A percentile compares a stretch with the other conserved stretches of the same genome.
These are phyloP conservation scores for Musa schizocarpa DNA, from an alignment of 176 grass and related monocot species.

Conservation along the genomic window DNA sequence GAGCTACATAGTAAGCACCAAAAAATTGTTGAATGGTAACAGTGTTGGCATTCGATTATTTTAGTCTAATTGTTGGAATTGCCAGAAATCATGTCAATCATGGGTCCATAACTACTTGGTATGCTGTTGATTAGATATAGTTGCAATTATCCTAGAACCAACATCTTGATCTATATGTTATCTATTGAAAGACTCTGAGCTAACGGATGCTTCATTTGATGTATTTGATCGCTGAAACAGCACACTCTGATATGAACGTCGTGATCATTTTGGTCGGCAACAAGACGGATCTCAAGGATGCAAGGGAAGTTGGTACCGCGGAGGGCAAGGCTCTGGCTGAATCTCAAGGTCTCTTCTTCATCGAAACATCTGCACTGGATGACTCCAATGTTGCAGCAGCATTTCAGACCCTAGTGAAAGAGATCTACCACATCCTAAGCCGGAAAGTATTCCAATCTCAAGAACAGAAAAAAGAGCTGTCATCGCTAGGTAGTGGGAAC, in stretches of 20 bases:
- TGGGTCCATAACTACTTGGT: too few relatives aligned
- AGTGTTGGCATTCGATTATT: background rate
- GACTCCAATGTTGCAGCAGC: background rate
- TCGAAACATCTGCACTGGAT: slow-evolving; percentile 3
- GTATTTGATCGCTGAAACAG: background rate
- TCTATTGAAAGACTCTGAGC: too few relatives aligned
- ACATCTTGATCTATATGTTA: too few relatives aligned
- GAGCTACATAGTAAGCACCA: slow-evolving; percentile 10
- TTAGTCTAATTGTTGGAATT: too few relatives aligned
- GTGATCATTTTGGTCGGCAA: slow-evolving; percentile 12
- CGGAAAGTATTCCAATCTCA: slow-evolving; percentile 5
- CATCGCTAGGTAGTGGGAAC: slow-evolving; percentile 1
- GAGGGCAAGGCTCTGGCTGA: slow-evolving; percentile 1
- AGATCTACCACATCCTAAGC: slow-evolving; percentile 3
- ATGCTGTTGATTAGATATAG: too few relatives aligned
- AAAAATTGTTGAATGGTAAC: background rate
- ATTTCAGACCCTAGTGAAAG: background rate
- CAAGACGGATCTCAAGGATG: slow-evolving; percentile 9
- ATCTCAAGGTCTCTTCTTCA: slow-evolving; percentile 1
- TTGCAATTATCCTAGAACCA: too few relatives aligned
- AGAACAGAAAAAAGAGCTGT: background rate
- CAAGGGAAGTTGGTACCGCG: background rate
- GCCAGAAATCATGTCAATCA: too few relatives aligned
- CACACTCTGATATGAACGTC: slow-evolving; percentile 9
- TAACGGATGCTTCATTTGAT: background rate